Evolutionary conservation across 305 asterid species (phyloP), one percentile per base, ranked within the genome.

Genomic region (Fraxinus ornus): DNA sequence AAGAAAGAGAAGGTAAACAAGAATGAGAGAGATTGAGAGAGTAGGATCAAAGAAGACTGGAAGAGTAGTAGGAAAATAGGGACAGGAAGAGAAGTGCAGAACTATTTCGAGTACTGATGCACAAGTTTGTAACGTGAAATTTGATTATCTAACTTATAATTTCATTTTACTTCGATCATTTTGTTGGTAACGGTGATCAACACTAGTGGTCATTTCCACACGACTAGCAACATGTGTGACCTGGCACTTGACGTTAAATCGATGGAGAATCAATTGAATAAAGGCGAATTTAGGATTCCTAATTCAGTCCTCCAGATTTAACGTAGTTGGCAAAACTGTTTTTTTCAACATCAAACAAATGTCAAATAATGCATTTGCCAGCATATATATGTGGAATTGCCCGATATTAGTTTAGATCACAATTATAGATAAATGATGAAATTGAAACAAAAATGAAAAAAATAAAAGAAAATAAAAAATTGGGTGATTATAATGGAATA

Each of bases 101-200:
- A 73, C 76, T 57, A 78, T 81, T 71, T 83, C 81, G 60, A 86
- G 85, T 41, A 76, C 37, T 77, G 76, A 66, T 55, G 75, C 77
- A 70, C 72, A 7, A 62, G 33, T 62, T 24, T 62, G 32, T 62
- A 62, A 62, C 9, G 8, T 60, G 72, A 62, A 8, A 62, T 3
- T 62, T 21, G 17, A 62, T 21, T 62, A 60, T 60, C 70, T 7
- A 60, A 60, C 5, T 60, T 60, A 15, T 15, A 5, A n/a, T n/a
- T 57, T 57, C 68, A 5, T 62, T 62, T 19, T 8, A 22, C 13
- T 62, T 62, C 30, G 32, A 62, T 19, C 32, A 7, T 62, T 5
- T 52, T 17, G 21, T 52, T 52, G 2, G 62, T 52, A 52, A 52
- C 22, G 7, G 21, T 17, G 62, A 52, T 52, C 62, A 52, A 52